Evolutionary conservation across 2,329 filamentous ascomycete species (phyloP).

Genomic region (Exserohilum rostratum): DNA sequence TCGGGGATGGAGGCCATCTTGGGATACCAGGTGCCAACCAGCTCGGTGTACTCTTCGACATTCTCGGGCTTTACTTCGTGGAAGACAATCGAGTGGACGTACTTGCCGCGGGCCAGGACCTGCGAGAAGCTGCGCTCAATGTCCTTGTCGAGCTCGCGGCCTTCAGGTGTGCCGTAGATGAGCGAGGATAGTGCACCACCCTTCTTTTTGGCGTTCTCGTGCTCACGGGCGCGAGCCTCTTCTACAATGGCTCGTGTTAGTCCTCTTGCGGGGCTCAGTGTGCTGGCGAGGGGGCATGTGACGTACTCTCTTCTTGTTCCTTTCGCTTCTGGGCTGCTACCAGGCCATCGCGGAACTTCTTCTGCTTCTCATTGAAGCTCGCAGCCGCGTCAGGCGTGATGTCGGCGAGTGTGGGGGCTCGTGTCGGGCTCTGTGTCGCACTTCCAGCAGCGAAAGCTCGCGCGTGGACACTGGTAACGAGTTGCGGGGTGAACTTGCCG

Average conservation of each 20-base stretch:
- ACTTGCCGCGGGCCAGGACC: conserved; percentile 93
- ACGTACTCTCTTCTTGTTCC: conserved; percentile 84
- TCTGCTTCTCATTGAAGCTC: conserved; percentile 82
- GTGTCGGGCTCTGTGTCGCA: conserved; percentile 30
- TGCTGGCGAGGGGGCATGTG: conserved; percentile 45
- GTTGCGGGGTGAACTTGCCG: conserved; percentile 25
- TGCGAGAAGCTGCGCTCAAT: conserved; percentile 96
- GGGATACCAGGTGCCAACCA: conserved; percentile 92
- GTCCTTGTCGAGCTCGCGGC: conserved; percentile 90
- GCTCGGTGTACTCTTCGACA: conserved; percentile 89
- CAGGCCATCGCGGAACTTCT: conserved; percentile 82
- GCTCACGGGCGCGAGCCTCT: conserved; percentile 65
- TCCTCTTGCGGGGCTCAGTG: conserved; percentile 47
- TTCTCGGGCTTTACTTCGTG: conserved; percentile 95
- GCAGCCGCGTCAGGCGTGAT: conserved; percentile 75
- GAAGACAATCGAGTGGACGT: conserved; percentile 96
- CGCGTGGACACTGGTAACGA: conserved; percentile 19
- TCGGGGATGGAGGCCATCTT: conserved; percentile 81
- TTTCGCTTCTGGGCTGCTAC: conserved; percentile 76
- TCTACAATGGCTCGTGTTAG: conserved; percentile 55
- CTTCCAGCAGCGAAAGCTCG: conserved; percentile 39
- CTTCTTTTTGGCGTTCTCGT: conserved; percentile 66
- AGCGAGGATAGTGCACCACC: conserved; percentile 77
- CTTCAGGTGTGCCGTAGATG: conserved; percentile 97
- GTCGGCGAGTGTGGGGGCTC: conserved; percentile 79